Base-by-base conservation (phyloP, 768 basidiomycete genomes). In the Collybia sordida region DNA sequence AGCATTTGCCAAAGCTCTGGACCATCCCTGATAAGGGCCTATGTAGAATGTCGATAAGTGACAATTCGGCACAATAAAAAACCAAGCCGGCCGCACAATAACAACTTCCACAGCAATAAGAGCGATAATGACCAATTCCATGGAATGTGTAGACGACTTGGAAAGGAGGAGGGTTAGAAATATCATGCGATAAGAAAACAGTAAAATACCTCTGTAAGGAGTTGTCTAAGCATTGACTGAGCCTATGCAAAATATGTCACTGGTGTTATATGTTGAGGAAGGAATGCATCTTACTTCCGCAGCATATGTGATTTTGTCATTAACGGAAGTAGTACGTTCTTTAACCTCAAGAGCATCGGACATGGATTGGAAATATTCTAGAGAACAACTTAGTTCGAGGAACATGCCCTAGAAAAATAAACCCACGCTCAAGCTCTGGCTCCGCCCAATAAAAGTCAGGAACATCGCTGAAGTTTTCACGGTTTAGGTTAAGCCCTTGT, bases 381-480 rank as follows among this genome's bases (percentile, higher is more conserved):
- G 3, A 18, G 19, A 42, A 24, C n/a, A 24, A 25, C 23, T 43
- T 18, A 54, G 42, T 43, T 34, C 27, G 28, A 9, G 18, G 18
- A 36, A 19, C 21, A 28, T 9, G 6, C 3, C 39, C 31, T 24
- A 23, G 24, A 37, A n/a, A 51, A 42, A 8, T 38, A 15, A 4
- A 51, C 81, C 27, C 53, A 85, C 90, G 77, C 72, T 98, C 95
- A 4, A 98, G 76, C 53, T 86, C 89, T 0, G 94, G 92, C 62
- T 97, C 92, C 15, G 88, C 79, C 95, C 96, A 98, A 64, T 97
- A 94, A 57, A 98, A 87, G 66, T 97, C 90, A 0, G 90, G 92
- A 0, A 86, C 84, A 60, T 95, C 93, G 41, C 85, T 84, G 60
- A 93, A 91, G 59, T 93, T 95, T 63, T 93, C 88, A 39, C 88